Evolutionary conservation across 2,329 filamentous ascomycete genomes (phyloP).

Genomic region (Cryphonectria radicalis): DNA sequence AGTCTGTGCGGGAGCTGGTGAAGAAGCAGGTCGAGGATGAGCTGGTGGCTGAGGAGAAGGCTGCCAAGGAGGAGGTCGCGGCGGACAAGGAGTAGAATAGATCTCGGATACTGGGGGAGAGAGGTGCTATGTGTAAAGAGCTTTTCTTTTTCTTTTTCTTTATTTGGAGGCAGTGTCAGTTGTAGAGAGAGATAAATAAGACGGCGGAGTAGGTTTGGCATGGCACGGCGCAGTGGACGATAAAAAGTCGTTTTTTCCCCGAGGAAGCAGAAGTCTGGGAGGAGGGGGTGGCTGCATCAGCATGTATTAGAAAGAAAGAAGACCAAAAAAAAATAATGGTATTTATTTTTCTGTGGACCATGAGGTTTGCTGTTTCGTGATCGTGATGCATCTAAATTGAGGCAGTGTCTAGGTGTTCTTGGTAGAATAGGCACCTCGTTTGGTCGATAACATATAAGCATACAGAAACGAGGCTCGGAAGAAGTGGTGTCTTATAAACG

Average conservation of each 20-base stretch:
- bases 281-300: neutral
- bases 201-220: neutral
- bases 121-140: neutral
- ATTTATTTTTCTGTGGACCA: neutral
- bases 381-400: neutral
- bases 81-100: slow-evolving; percentile 19
- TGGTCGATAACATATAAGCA: neutral
- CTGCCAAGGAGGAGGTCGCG: slow-evolving; percentile 21
- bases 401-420: neutral
- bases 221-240: slow-evolving; percentile 6
- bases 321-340: neutral
- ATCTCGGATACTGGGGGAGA: too few species aligned
- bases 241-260: neutral
- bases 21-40: slow-evolving; percentile 73
- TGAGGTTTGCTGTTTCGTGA: neutral
- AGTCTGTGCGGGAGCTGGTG: slow-evolving; percentile 76
- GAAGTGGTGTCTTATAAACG: neutral
- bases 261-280: neutral
- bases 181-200: neutral
- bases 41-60: slow-evolving; percentile 43
- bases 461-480: neutral
- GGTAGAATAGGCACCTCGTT: neutral
- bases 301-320: neutral
- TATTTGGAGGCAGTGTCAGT: neutral
- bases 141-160: neutral